phyloP scores from a whole-genome alignment of 208 protist species.

The Polymyxa betae region DNA sequence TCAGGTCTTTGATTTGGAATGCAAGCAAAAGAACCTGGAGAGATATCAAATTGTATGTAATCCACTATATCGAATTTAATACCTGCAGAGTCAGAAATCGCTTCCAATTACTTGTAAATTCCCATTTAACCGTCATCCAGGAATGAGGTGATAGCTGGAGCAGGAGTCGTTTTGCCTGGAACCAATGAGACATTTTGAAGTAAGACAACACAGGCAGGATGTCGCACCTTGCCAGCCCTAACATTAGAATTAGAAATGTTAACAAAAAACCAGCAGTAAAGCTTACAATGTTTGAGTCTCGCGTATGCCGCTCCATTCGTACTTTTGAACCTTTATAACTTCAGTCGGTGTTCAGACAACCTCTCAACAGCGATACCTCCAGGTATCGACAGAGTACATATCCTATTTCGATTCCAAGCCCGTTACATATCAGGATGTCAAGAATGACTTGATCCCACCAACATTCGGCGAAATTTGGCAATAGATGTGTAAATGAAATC shows the following conservation, averaged over 20 bases:
- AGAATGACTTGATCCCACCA: constrained; percentile 68
- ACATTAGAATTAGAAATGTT: neutral
- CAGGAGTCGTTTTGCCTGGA: neutral
- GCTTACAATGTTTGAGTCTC: constrained; percentile 20
- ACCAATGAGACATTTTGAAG: neutral
- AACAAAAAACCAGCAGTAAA: neutral
- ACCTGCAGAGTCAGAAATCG: constrained; percentile 21
- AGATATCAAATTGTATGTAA: neutral
- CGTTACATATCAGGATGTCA: constrained; percentile 67
- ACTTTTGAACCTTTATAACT: constrained; percentile 13
- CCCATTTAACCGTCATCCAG: constrained; percentile 44
- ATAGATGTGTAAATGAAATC: constrained; percentile 58
- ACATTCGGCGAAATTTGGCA: constrained; percentile 68
- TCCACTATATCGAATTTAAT: neutral
- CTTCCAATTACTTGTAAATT: constrained; percentile 21
- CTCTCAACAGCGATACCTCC: constrained; percentile 16
- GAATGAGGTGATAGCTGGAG: constrained; percentile 16
- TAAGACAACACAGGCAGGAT: neutral
- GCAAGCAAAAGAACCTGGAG: neutral
- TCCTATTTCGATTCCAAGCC: constrained; percentile 64
- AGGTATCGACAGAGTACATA: constrained; percentile 60
- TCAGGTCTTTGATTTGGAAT: constrained; percentile 53
- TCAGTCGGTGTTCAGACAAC: no score
- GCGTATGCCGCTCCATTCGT: constrained; percentile 40
- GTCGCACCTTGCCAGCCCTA: neutral